A percentile compares a stretch with the other conserved stretches of the same genome.
Conservation (phyloP, 164 flowering plant species). For the Sextonia rubra region DNA sequence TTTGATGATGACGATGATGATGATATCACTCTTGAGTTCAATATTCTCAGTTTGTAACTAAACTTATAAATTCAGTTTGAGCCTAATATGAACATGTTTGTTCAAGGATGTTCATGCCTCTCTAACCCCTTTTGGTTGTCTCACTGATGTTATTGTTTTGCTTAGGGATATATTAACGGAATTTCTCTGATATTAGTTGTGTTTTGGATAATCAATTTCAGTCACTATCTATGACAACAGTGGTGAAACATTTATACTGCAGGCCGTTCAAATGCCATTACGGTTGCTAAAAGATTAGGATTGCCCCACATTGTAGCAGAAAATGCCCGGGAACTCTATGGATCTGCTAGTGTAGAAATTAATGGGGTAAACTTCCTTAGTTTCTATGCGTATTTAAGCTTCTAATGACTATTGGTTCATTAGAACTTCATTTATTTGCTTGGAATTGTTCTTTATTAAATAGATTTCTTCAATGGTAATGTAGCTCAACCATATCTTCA, state of each 20-base stretch:
- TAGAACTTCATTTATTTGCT: background rate
- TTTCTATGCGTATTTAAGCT: background rate
- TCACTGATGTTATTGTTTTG: background rate
- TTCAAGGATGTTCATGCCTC: background rate
- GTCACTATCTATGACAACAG: background rate
- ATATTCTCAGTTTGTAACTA: background rate
- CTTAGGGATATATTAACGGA: background rate
- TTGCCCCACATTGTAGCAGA: constrained; percentile 50
- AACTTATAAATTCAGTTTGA: background rate
- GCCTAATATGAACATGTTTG: background rate
- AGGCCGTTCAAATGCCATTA: constrained; percentile 96
- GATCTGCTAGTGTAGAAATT: constrained; percentile 82
- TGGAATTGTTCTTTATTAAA: background rate
- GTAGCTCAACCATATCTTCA: background rate
- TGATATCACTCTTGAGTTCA: too few relatives aligned
- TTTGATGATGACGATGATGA: too few relatives aligned
- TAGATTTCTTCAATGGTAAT: background rate
- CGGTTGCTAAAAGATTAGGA: constrained; percentile 82
- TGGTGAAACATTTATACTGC: constrained; percentile 15
- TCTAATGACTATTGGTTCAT: background rate
- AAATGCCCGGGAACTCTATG: constrained; percentile 73
- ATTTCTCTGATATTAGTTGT: background rate
- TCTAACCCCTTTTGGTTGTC: background rate
- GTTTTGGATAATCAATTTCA: background rate
- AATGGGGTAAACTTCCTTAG: constrained; percentile 53